Conservation (phyloP, 257 asterid species). For the Fraxinus cuspidata region DNA sequence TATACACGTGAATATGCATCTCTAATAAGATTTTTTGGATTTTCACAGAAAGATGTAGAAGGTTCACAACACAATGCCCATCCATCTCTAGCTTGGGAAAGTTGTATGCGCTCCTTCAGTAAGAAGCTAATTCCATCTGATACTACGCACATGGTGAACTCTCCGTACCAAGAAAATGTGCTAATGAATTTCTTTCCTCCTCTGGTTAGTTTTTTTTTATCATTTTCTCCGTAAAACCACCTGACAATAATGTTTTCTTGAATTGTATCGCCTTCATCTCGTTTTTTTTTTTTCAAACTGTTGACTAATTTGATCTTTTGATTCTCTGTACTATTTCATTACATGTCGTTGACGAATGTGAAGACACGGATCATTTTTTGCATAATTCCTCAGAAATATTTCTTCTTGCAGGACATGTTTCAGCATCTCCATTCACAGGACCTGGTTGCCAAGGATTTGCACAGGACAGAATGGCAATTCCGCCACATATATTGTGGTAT, state of each 20-base stretch:
- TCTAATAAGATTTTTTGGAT: not conserved
- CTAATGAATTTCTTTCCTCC: not conserved
- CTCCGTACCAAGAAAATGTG: not conserved
- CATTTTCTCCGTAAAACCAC: not conserved
- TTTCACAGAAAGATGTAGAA: not conserved
- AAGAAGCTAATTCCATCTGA: not conserved
- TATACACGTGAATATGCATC: not conserved
- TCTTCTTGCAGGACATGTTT: conserved; percentile 3
- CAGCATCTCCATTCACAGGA: conserved; percentile 9
- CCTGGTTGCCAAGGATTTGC: conserved; percentile 16
- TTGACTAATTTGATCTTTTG: not conserved
- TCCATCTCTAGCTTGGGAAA: not conserved
- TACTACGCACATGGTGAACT: not conserved
- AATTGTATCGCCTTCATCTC: not conserved
- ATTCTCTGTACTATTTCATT: not conserved
- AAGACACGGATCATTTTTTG: not conserved
- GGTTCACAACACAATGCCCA: not conserved
- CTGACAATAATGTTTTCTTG: not conserved
- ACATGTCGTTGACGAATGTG: not conserved
- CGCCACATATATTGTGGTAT: conserved; percentile 15
- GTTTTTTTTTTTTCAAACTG: not conserved
- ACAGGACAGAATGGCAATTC: conserved; percentile 12
- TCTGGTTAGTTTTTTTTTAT: not conserved
- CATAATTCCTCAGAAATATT: not conserved
- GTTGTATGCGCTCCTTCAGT: not conserved